Percentiles rank a stretch among this genome's conserved stretches.
Evolutionary conservation across 1,139 yeast species (phyloP).

Genomic region (Meyerozyma athensensis): DNA sequence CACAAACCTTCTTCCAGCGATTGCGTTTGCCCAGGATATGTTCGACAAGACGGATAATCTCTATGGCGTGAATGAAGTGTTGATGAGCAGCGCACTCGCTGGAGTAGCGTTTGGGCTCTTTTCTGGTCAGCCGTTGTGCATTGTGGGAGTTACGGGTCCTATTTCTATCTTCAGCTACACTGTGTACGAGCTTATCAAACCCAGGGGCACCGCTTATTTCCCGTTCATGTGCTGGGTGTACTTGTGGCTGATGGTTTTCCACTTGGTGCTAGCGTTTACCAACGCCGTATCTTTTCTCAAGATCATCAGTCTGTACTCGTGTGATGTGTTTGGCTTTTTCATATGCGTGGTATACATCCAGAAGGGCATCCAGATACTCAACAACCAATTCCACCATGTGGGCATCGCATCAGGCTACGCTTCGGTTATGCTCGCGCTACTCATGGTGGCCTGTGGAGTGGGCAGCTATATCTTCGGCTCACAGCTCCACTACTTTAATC

Average conservation of each 20-base stretch:
- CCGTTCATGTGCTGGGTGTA: conserved; percentile 97
- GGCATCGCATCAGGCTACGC: conserved; percentile 63
- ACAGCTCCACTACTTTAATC: conserved; percentile 56
- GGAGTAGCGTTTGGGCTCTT: conserved; percentile 85
- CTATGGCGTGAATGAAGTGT: conserved; percentile 88
- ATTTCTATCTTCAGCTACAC: conserved; percentile 88
- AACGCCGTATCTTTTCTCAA: conserved; percentile 68
- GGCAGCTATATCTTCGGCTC: conserved; percentile 57
- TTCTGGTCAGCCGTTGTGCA: conserved; percentile 87
- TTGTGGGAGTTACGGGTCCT: conserved; percentile 98
- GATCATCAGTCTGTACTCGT: conserved; percentile 76
- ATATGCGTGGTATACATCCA: conserved; percentile 86
- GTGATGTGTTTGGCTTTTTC: conserved; percentile 91
- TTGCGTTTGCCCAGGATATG: conserved; percentile 97
- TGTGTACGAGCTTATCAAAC: conserved; percentile 72
- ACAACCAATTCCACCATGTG: conserved; percentile 56
- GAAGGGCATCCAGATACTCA: conserved; percentile 80
- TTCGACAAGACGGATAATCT: conserved; percentile 81
- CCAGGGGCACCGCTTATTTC: conserved; percentile 66
- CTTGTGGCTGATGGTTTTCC: conserved; percentile 86
- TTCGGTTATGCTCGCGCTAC: conserved; percentile 65
- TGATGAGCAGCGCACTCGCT: conserved; percentile 79
- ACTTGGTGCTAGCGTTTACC: conserved; percentile 62
- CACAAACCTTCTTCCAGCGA: conserved; percentile 86
- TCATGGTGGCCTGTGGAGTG: conserved; percentile 73